Percentiles rank a stretch among this genome's conserved stretches.
These are phyloP conservation scores for Lasiodiplodia sp. DNA, from an alignment of 2,329 filamentous ascomycete species.

Conservation along the genomic window DNA sequence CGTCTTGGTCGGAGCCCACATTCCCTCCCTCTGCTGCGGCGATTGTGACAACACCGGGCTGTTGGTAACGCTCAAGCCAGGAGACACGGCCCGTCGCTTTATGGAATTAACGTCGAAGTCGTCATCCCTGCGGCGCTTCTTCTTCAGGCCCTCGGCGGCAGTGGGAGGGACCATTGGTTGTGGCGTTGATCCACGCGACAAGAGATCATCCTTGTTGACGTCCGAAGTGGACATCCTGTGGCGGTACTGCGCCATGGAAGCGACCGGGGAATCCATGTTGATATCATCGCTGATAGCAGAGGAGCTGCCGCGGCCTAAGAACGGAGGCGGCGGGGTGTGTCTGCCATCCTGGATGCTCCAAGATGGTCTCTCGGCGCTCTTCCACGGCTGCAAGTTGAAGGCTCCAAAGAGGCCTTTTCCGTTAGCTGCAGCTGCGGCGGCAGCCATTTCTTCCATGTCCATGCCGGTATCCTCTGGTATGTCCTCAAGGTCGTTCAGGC, in stretches of 20 bases:
- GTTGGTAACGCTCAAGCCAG: constrained; percentile 88
- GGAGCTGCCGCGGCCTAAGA: constrained; percentile 63
- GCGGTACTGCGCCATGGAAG: constrained; percentile 31
- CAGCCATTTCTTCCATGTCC: constrained; percentile 37
- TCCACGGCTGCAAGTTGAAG: constrained; percentile 77
- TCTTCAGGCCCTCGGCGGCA: constrained; percentile 51
- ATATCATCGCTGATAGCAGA: constrained; percentile 70
- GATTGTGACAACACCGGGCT: constrained; percentile 84
- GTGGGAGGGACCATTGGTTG: constrained; percentile 46
- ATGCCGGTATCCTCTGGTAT: constrained; percentile 74
- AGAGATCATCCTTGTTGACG: constrained; percentile 16
- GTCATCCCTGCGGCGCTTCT: constrained; percentile 85
- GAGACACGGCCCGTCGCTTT: constrained; percentile 90
- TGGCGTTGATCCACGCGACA: constrained; percentile 46
- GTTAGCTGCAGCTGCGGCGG: constrained; percentile 41
- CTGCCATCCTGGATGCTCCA: constrained; percentile 82
- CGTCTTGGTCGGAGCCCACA: constrained; percentile 73
- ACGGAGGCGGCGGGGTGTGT: constrained; percentile 67
- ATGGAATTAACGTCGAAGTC: constrained; percentile 88
- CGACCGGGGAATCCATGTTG: constrained; percentile 71
- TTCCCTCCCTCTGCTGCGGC: constrained; percentile 74
- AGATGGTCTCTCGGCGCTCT: constrained; percentile 73
- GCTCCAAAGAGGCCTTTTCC: constrained; percentile 63
- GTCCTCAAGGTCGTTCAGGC: constrained; percentile 69
- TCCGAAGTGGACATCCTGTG: constrained; percentile 37